Percentiles rank a stretch among this genome's conserved stretches.
Evolutionary conservation across 1,139 yeast genomes (phyloP).

Genomic region (Scheffersomyces illinoinensis): DNA sequence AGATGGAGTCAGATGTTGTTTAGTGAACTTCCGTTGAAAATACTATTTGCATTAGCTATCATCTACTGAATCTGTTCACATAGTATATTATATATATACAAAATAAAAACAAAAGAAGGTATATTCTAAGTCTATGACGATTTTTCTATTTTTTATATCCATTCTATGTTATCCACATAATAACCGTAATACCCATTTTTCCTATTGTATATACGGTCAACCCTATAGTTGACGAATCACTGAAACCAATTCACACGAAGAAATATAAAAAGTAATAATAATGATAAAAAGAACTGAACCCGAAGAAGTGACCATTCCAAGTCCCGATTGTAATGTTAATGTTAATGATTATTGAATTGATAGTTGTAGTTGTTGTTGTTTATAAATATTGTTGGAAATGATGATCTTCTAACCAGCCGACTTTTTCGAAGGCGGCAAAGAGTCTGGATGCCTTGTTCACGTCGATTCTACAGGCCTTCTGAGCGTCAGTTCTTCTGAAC

Average conservation of each 20-base stretch:
- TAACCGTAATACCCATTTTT: neutral
- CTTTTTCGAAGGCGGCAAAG: constrained; percentile 90
- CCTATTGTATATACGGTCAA: neutral
- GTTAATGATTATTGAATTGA: neutral
- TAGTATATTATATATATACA: neutral
- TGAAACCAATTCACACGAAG: neutral
- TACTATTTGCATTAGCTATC: neutral
- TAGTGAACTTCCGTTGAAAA: no score
- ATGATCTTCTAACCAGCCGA: constrained; percentile 89
- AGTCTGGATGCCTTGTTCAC: constrained; percentile 94
- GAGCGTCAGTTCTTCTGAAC: constrained; percentile 96
- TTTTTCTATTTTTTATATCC: neutral
- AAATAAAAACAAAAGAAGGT: neutral
- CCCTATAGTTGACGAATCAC: neutral
- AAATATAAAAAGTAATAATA: neutral
- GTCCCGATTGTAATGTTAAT: neutral
- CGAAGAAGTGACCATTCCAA: neutral
- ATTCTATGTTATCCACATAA: neutral
- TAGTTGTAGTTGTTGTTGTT: neutral
- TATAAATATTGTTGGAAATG: constrained; percentile 57
- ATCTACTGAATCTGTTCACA: neutral
- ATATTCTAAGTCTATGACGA: neutral
- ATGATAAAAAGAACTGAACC: neutral
- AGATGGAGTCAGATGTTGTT: no score
- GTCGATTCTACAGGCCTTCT: constrained; percentile 95